A percentile compares a stretch with the other conserved stretches of the same genome.
phyloP scores from a whole-genome alignment of 495 filamentous ascomycete species.

The Aspergillus panamensis region DNA sequence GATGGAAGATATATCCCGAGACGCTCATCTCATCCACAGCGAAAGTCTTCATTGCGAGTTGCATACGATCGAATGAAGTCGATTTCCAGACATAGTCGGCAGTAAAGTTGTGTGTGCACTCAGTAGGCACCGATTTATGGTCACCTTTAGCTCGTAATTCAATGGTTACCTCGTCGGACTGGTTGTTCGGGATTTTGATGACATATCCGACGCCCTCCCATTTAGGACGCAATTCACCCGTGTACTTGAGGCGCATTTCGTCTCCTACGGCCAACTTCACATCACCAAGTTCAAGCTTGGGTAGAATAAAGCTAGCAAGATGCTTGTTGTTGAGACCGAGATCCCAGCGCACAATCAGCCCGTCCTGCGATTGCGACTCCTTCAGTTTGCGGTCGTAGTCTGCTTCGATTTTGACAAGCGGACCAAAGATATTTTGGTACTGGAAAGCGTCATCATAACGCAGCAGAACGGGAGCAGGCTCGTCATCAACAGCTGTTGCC shows the following conservation, averaged over 20 bases:
- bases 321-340: conserved; percentile 97
- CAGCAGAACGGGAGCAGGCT: conserved; percentile 86
- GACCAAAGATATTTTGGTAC: conserved; percentile 98
- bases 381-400: conserved; percentile 99
- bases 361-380: conserved; percentile 95
- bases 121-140: conserved; percentile 92
- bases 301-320: conserved; percentile 89
- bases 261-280: conserved; percentile 98
- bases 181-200: conserved; percentile 99
- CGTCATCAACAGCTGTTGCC: conserved; percentile 88
- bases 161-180: conserved; percentile 96
- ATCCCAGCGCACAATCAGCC: conserved; percentile 91
- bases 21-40: conserved; percentile 98
- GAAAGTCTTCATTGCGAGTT: conserved; percentile 98
- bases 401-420: conserved; percentile 98
- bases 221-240: conserved; percentile 84
- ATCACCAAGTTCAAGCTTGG: conserved; percentile 95
- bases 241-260: conserved; percentile 97
- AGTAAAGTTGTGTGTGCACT: conserved; percentile 97
- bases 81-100: conserved; percentile 99
- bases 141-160: conserved; percentile 86
- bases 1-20: conserved; percentile 98
- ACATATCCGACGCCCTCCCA: conserved; percentile 99
- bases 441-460: conserved; percentile 98
- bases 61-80: conserved; percentile 98